These are phyloP conservation scores for Penicillium bovifimosum DNA, from an alignment of 495 filamentous ascomycete genomes.

Conservation along the genomic window DNA sequence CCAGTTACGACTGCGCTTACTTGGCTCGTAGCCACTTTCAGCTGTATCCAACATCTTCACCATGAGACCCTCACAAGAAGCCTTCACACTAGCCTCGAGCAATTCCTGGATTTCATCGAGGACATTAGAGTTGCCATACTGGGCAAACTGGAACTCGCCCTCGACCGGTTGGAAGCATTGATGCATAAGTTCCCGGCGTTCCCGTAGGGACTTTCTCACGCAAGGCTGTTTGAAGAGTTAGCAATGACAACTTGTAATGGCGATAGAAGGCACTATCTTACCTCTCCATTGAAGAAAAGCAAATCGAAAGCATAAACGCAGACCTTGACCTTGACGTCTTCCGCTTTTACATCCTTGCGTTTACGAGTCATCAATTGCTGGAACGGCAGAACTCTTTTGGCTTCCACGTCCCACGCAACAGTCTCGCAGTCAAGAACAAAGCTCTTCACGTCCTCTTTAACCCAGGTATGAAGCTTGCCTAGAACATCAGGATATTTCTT, in stretches of 20 bases:
- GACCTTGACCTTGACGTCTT: slow-evolving; percentile 95
- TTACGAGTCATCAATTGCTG: slow-evolving; percentile 98
- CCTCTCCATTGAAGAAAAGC: slow-evolving; percentile 88
- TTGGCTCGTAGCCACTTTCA: slow-evolving; percentile 90
- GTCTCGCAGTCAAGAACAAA: slow-evolving; percentile 98
- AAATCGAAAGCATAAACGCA: slow-evolving; percentile 97
- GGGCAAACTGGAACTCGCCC: slow-evolving; percentile 89
- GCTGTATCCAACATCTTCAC: slow-evolving; percentile 96
- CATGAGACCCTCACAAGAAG: slow-evolving; percentile 95
- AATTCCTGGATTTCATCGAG: slow-evolving; percentile 88
- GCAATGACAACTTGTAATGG: neutral
- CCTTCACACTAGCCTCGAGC: slow-evolving; percentile 88
- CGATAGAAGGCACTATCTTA: slow-evolving; percentile 22
- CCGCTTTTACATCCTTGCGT: slow-evolving; percentile 93
- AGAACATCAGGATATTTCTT: slow-evolving; percentile 98
- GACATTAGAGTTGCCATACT: slow-evolving; percentile 78
- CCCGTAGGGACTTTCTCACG: slow-evolving; percentile 79
- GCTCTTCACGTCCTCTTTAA: slow-evolving; percentile 81
- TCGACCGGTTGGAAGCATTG: slow-evolving; percentile 68
- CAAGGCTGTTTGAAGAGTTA: slow-evolving; percentile 47
- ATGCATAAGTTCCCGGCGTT: slow-evolving; percentile 73
- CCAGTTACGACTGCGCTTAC: slow-evolving; percentile 94
- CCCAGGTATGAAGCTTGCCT: slow-evolving; percentile 78
- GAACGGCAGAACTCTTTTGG: slow-evolving; percentile 94
- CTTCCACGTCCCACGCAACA: slow-evolving; percentile 89